Conservation (phyloP, 2,329 filamentous ascomycete genomes). For the Colletotrichum sp. region DNA sequence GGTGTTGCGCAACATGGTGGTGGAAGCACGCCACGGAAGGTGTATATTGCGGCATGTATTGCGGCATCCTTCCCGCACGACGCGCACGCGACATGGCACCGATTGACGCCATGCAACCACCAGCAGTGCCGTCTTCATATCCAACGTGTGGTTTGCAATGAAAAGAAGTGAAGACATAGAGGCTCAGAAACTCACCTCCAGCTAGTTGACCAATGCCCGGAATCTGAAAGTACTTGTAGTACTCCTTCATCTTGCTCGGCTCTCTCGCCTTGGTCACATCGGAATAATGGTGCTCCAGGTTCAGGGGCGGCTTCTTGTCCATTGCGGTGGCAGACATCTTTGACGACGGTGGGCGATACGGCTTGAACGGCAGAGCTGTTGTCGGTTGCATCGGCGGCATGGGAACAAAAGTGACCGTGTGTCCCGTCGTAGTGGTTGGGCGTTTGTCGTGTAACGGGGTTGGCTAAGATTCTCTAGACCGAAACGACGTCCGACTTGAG, state of each 20-base stretch:
- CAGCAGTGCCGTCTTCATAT: neutral
- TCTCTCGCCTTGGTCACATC: constrained; percentile 68
- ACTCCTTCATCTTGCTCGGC: constrained; percentile 74
- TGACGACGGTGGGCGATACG: neutral
- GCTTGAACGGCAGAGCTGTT: neutral
- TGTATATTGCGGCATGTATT: constrained; percentile 14
- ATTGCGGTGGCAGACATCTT: neutral
- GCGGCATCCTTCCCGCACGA: neutral
- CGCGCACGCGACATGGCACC: neutral
- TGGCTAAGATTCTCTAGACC: neutral
- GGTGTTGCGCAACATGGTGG: neutral
- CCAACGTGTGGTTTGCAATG: neutral
- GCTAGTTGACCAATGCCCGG: constrained; percentile 68
- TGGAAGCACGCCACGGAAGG: constrained; percentile 16
- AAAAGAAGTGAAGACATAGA: neutral
- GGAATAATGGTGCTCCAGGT: constrained; percentile 83
- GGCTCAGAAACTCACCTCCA: constrained; percentile 52
- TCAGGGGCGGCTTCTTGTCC: constrained; percentile 55
- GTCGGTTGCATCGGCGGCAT: neutral
- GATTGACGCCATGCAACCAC: neutral
- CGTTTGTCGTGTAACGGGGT: neutral
- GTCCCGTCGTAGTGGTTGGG: neutral
- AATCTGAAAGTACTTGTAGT: constrained; percentile 83
- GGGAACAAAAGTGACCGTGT: neutral
- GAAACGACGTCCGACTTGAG: neutral